A percentile compares a stretch with the other conserved stretches of the same genome.
These are phyloP conservation scores for Cnidoscolus chayamansa DNA, from an alignment of 441 rosid genomes.

Conservation along the genomic window DNA sequence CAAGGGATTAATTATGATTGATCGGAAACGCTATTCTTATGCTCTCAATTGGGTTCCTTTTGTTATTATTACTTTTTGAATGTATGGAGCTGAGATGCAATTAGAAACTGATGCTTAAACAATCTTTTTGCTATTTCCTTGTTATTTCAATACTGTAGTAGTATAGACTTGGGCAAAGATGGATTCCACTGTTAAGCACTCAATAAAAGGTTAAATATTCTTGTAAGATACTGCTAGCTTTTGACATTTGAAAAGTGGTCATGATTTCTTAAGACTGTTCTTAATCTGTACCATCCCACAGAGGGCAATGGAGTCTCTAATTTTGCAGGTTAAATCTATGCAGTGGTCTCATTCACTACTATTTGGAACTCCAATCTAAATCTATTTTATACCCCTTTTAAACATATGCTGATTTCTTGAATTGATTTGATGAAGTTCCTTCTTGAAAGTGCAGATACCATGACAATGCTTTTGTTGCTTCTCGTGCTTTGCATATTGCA, in stretches of 20 bases:
- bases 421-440: neutral
- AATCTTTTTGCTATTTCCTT: neutral
- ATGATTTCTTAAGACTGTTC: neutral
- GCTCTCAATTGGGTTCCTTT: neutral
- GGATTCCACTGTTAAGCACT: neutral
- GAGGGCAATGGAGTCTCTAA: no score
- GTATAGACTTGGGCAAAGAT: neutral
- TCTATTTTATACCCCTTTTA: neutral
- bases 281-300: neutral
- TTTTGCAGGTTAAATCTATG: no score
- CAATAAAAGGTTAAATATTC: neutral
- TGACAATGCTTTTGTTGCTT: slow-evolving; percentile 69
- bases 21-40: neutral
- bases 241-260: neutral
- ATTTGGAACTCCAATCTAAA: neutral
- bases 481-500: slow-evolving; percentile 78
- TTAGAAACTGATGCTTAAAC: neutral
- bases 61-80: neutral
- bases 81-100: neutral
- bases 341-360: neutral
- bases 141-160: no score
- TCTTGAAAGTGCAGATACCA: slow-evolving; percentile 52
- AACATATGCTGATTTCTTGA: neutral
- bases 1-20: neutral
- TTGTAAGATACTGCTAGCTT: neutral